phyloP scores from a whole-genome alignment of 2,329 filamentous ascomycete species.

The Penicillium sp. region DNA sequence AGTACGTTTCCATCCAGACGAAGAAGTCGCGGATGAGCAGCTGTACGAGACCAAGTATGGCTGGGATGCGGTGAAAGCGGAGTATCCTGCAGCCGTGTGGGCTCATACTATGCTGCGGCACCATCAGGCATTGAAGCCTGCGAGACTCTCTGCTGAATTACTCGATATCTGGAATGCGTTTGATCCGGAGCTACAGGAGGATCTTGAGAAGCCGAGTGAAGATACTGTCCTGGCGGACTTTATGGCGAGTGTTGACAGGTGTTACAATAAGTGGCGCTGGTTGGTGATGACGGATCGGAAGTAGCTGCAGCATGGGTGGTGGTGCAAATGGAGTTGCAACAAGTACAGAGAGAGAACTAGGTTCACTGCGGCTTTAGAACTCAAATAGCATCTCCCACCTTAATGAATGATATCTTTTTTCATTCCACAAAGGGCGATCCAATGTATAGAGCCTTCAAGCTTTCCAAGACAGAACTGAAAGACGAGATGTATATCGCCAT shows the following conservation, averaged over 20 bases:
- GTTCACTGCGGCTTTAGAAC: not conserved
- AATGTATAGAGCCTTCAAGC: too few species aligned
- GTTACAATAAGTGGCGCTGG: not conserved
- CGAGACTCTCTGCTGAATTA: not conserved
- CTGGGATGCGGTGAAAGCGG: not conserved
- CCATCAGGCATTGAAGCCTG: not conserved
- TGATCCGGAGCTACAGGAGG: not conserved
- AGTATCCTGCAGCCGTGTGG: not conserved
- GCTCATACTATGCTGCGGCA: constrained; percentile 2
- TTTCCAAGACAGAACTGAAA: too few species aligned
- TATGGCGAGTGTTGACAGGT: not conserved
- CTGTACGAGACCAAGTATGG: not conserved
- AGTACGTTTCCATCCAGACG: not conserved
- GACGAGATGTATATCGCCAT: too few species aligned
- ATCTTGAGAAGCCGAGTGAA: not conserved
- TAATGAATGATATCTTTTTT: not conserved
- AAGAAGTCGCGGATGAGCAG: not conserved
- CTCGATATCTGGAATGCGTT: not conserved
- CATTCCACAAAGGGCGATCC: too few species aligned
- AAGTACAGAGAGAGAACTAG: not conserved
- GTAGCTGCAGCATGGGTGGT: too few species aligned
- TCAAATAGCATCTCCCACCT: not conserved
- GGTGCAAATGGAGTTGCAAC: not conserved
- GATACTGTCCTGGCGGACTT: not conserved
- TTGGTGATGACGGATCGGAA: not conserved